Evolutionary conservation across 805 yeast genomes (phyloP), one percentile per base, ranked within the genome.

Genomic region (Hanseniaspora valbyensis): DNA sequence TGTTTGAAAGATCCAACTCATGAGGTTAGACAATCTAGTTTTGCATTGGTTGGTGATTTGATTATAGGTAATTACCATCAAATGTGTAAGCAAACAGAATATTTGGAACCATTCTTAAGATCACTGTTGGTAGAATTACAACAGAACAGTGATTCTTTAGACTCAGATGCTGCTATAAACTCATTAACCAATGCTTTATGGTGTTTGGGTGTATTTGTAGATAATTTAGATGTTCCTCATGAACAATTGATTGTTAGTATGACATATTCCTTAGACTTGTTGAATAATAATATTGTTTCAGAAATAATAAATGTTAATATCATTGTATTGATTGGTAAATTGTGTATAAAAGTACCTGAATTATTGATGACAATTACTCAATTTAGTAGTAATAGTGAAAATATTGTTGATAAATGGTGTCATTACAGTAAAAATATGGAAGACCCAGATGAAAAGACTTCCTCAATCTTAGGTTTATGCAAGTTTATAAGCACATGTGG

Each of bases 21-120:
- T 54, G 97, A 92, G 63, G 96, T 92, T n/a, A 76, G 96, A 55
- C 98, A 92, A 66, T 78, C 87, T 53, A 86, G 90, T 0, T 87
- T 80, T 67, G 96, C 97, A 0, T 68, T 92, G 29, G 61, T 90
- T 16, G 98, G 98, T 25, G 98, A 92, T 65, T 72, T 92, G 64
- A 83, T 89, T 9, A 58, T 86, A 80, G 55, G 73, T 64, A 62
- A 68, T 77, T 72, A 58, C 69, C 71, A 50, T 58, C 69, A 37
- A 64, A 76, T 21, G 72, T 77, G 16, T 66, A 58, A 21, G 16
- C 44, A 44, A 26, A 55, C 55, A 39, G 68, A 70, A 10, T 60
- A 59, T 39, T 51, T 66, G 24, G 58, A 62, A 21, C 37, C 41
- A 4, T 52, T 63, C 39, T 52, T 64, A 3, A 57, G 74, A 41